Evolutionary conservation across 305 asterid species (phyloP), one percentile per base, ranked within the genome.

Genomic region (Striga hermonthica): DNA sequence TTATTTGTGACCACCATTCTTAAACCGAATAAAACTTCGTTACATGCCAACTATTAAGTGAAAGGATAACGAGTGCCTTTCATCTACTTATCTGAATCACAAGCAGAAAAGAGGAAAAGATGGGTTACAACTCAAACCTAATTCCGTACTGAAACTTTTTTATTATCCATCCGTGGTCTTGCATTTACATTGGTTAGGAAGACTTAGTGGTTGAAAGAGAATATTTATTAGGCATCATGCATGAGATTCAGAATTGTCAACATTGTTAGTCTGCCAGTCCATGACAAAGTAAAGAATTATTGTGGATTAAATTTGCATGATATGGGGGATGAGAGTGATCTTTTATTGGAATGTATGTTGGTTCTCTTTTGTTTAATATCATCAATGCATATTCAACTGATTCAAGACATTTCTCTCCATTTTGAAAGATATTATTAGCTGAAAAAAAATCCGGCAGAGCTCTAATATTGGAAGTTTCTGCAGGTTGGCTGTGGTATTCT

Each of bases 401-500:
- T 68, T 40, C 36, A 13, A 59, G 13, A 45, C 22, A 7, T 0
- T 28, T 61, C n/a, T 41, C 55, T 22, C 31, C 31, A 22, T 22
- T 22, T 22, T 22, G 31, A 22, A 22, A 22, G 31, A 22, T 28
- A 45, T 49, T 62, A 38, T 36, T 72, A 47, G 50, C 37, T 28
- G 47, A 41, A 60, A 53, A 48, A 59, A 52, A 57, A 65, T 67
- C 61, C 66, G 7, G 50, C 40, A 43, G 65, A 62, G 64, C 40
- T 44, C 85, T 80, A 65, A 73, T 76, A 39, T 57, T 62, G 68
- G 15, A 72, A 70, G 50, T 78, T 22, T 58, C 66, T 81, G 90
- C 97, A 90, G 98, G 98, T 84, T 90, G 94, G 86, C 90, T 35
- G 96, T 92, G 75, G 91, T 86, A 60, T 92, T 87, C 85, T 80